Evolutionary conservation across 2,329 filamentous ascomycete species (phyloP).

Genomic region (Microsporum canis): DNA sequence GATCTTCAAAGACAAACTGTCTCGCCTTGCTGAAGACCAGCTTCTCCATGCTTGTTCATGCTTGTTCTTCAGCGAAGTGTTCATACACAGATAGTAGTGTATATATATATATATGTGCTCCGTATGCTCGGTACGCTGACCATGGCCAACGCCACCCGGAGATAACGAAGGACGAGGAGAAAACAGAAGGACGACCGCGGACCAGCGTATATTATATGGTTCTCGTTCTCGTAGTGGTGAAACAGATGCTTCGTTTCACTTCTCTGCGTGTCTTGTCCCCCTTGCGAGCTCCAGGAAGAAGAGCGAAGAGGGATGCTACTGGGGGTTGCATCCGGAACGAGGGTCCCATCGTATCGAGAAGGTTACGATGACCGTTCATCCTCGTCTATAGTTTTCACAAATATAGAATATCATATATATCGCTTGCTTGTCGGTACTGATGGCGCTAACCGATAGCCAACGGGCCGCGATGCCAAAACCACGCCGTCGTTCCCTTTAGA

Average conservation of each 20-base stretch:
- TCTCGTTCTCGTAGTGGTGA: background rate
- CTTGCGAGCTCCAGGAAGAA: background rate
- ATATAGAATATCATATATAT: background rate
- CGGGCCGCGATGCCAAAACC: background rate
- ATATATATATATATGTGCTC: too few relatives aligned
- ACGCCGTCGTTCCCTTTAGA: background rate
- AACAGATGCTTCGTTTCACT: conserved; percentile 2
- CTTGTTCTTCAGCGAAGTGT: too few relatives aligned
- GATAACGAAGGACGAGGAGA: background rate
- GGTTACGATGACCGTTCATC: background rate
- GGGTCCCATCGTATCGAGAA: background rate
- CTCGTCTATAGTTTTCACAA: background rate
- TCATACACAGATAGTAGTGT: too few relatives aligned
- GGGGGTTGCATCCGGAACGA: conserved; percentile 2
- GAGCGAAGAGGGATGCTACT: background rate
- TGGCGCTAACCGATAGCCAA: background rate
- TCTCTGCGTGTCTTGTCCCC: background rate
- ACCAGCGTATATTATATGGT: background rate
- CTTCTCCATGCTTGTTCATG: too few relatives aligned
- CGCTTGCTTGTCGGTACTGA: background rate
- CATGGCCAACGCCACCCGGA: background rate
- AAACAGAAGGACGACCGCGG: background rate
- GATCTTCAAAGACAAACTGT: background rate
- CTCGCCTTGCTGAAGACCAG: too few relatives aligned
- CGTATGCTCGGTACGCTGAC: background rate